phyloP scores from a whole-genome alignment of 1,139 yeast genomes.

The Yamadazyma taylorii region DNA sequence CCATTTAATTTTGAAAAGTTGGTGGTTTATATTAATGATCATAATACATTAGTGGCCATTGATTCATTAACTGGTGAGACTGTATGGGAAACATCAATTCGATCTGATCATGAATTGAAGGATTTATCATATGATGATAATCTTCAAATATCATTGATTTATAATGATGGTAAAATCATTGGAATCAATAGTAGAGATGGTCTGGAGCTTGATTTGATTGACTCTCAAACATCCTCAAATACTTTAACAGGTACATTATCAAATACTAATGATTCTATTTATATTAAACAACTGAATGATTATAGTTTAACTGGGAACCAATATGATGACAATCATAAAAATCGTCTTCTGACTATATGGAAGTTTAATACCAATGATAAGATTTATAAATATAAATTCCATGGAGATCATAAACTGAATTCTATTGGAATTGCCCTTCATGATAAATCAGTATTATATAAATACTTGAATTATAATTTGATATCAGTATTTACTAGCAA shows the following conservation, averaged over 20 bases:
- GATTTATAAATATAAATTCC: constrained; percentile 21
- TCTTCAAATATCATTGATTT: constrained; percentile 22
- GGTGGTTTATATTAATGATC: constrained; percentile 26
- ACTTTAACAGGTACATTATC: too few species aligned
- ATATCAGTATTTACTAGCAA: constrained; percentile 55
- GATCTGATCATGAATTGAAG: constrained; percentile 12
- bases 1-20: constrained; percentile 38
- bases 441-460: constrained; percentile 76
- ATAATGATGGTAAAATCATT: constrained; percentile 18
- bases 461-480: constrained; percentile 74
- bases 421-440: constrained; percentile 73
- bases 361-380: constrained; percentile 16
- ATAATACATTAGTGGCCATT: constrained; percentile 26
- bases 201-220: not conserved
- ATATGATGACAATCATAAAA: too few species aligned
- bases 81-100: constrained; percentile 26
- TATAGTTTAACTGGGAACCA: constrained; percentile 3
- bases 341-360: too few species aligned
- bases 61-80: constrained; percentile 29
- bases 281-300: constrained; percentile 8
- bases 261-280: constrained; percentile 15
- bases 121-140: constrained; percentile 21
- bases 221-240: too few species aligned
- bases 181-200: constrained; percentile 30
- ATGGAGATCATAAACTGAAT: constrained; percentile 49